Evolutionary conservation across 176 grass and related monocot species (phyloP).

Genomic region (Poa pratensis): DNA sequence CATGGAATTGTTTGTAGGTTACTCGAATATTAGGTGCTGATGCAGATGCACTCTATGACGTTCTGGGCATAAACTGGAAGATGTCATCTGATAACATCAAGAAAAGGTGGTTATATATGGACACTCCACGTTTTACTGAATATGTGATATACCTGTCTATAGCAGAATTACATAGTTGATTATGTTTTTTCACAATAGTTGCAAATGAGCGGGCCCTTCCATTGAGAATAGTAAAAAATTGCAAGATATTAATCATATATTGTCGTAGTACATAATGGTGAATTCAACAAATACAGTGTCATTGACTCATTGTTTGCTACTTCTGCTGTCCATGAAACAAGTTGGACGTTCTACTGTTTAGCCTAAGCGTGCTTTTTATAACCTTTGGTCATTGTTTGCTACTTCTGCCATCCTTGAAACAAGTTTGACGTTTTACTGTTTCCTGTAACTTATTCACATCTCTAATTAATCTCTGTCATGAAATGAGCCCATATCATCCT

Average conservation of each 20-base stretch:
- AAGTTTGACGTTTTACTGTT: not conserved
- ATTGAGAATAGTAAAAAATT: not conserved
- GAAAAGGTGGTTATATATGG: constrained; percentile 72
- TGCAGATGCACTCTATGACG: constrained; percentile 76
- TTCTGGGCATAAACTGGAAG: constrained; percentile 94
- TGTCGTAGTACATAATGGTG: not conserved
- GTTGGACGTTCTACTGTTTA: not conserved
- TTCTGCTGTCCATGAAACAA: not conserved
- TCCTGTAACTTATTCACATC: not conserved
- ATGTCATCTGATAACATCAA: constrained; percentile 91
- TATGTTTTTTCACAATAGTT: not conserved
- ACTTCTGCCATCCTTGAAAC: not conserved
- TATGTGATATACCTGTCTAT: constrained; percentile 2
- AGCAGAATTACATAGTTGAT: not conserved
- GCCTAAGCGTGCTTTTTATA: no score
- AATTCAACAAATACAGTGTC: not conserved
- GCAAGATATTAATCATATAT: not conserved
- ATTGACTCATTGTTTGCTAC: not conserved
- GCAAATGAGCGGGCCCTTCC: not conserved
- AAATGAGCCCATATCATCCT: constrained; percentile 3
- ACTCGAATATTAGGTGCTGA: constrained; percentile 89
- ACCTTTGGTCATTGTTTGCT: not conserved
- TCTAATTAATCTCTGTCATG: constrained; percentile 12
- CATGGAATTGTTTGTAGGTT: constrained; percentile 52
- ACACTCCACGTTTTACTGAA: constrained; percentile 13